These are phyloP conservation scores for Vitis hybrid DNA, from an alignment of 177 flowering plant species.

Conservation along the genomic window DNA sequence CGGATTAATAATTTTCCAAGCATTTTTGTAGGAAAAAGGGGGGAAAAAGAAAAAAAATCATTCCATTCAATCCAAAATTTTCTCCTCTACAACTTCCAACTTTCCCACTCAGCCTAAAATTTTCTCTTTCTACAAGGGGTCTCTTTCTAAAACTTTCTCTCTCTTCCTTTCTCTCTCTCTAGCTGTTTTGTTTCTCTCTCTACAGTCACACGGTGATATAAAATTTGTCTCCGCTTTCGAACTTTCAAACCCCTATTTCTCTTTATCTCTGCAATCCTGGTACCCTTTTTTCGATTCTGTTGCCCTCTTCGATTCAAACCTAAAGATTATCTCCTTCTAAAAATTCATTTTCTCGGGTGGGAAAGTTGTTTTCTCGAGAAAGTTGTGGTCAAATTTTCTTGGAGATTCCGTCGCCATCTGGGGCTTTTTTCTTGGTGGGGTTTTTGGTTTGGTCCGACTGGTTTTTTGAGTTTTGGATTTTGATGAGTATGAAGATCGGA, in stretches of 20 bases:
- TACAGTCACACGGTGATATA: slow-evolving; percentile 11
- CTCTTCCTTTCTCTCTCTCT: slow-evolving; percentile 16
- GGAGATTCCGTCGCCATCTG: background rate
- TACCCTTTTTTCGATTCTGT: slow-evolving; percentile 3
- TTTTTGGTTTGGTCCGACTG: slow-evolving; percentile 7
- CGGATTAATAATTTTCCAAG: too few relatives aligned
- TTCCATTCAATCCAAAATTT: too few relatives aligned
- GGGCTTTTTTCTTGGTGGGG: slow-evolving; percentile 12
- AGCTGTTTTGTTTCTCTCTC: slow-evolving; percentile 4
- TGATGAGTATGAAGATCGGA: slow-evolving; percentile 11
- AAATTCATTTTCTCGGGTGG: slow-evolving; percentile 1
- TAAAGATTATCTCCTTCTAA: background rate
- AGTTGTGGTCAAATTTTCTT: background rate
- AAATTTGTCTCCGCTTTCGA: slow-evolving; percentile 27
- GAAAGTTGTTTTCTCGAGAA: background rate
- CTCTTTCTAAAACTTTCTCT: background rate
- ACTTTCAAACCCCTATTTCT: slow-evolving; percentile 17
- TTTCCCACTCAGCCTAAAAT: background rate
- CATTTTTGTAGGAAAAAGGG: too few relatives aligned
- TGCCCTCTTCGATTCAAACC: background rate
- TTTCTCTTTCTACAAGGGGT: too few relatives aligned
- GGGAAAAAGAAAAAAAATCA: too few relatives aligned
- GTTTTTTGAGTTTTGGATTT: background rate
- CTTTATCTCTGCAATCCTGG: slow-evolving; percentile 7
- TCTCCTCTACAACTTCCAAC: too few relatives aligned